A percentile compares a stretch with the other conserved stretches of the same genome.
These are phyloP conservation scores for Calophaca sinica DNA, from an alignment of 306 rosid genomes.

Conservation along the genomic window DNA sequence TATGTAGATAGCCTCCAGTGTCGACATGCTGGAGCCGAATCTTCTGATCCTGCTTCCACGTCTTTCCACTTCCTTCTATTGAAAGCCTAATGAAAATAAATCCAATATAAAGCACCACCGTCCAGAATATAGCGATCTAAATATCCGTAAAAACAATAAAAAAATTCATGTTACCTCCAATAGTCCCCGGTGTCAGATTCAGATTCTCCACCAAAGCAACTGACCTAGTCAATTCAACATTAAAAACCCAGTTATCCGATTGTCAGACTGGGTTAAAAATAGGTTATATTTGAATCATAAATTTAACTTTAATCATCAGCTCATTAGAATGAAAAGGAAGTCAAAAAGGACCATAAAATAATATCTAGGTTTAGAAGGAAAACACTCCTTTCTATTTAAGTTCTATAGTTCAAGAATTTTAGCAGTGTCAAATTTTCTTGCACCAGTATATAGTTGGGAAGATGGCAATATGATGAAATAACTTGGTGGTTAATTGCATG, in stretches of 20 bases:
- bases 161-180: constrained; percentile 68
- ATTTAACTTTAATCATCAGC: constrained; percentile 15
- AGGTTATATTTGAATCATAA: constrained; percentile 30
- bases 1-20: constrained; percentile 81
- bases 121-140: constrained; percentile 26
- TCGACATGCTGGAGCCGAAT: constrained; percentile 94
- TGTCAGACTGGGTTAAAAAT: constrained; percentile 12
- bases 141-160: constrained; percentile 1
- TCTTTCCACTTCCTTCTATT: constrained; percentile 91
- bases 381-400: neutral
- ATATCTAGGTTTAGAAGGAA: neutral
- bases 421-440: neutral
- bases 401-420: neutral
- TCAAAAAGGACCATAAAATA: neutral
- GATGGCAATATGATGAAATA: neutral
- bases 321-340: constrained; percentile 19
- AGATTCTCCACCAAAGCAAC: constrained; percentile 87
- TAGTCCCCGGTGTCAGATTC: constrained; percentile 89
- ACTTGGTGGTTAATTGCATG: neutral
- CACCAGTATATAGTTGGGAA: neutral
- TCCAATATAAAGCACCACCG: constrained; percentile 41
- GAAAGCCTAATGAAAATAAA: constrained; percentile 58
- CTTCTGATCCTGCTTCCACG: constrained; percentile 97
- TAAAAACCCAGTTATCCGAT: constrained; percentile 37
- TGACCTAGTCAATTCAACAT: constrained; percentile 65